Base-by-base conservation (phyloP, 768 basidiomycete species). In the Russula griseocarnosa region DNA sequence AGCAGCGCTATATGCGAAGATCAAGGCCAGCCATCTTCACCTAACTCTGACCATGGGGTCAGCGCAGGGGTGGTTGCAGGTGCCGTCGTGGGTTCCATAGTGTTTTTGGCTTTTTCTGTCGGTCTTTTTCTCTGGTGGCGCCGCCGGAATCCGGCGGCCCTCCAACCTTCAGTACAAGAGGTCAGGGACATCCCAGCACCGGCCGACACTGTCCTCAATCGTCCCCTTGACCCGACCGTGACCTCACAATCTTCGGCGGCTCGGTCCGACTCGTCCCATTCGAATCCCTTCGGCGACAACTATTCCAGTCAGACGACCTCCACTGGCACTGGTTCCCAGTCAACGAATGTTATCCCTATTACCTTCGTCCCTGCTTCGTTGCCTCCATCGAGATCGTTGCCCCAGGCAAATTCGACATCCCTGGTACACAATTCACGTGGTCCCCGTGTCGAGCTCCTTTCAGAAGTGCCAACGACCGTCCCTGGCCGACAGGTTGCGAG, bases 301-400 rank as follows among this genome's bases (percentile, higher is more conserved):
- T 83, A 87, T 54, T 92, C 90, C 44, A 93, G 92, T 63, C 88
- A 90, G 74, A 93, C 91, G 32, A 77, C 78, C 0, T 81, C 82
- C 11, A 84, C 86, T n/a, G n/a, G n/a, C n/a, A n/a, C n/a, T n/a
- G 81, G 83, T 50, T 87, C 90, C 16, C 86, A 89, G 71, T 83
- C 83, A 49, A 89, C 91, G 26, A 93, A 93, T 69, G 90, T 92
- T 67, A 93, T 93, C 62, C 90, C 90, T 65, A 92, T 93, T 64
- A 90, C 90, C 16, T 79, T 92, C 49, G 86, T 92, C 40, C 83
- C 87, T 20, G 83, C 83, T 24, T 79, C 81, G 13, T 72, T 74
- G 5, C 64, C 63, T 30, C 69, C 69, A 11, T 30, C 44, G 4
- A 42, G 62, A 59, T 74, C 49, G 49, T 58, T 24, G 16, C 9